Evolutionary conservation across 768 basidiomycete genomes (phyloP), one percentile per base, ranked within the genome.

Genomic region (Rhodocollybia butyracea): DNA sequence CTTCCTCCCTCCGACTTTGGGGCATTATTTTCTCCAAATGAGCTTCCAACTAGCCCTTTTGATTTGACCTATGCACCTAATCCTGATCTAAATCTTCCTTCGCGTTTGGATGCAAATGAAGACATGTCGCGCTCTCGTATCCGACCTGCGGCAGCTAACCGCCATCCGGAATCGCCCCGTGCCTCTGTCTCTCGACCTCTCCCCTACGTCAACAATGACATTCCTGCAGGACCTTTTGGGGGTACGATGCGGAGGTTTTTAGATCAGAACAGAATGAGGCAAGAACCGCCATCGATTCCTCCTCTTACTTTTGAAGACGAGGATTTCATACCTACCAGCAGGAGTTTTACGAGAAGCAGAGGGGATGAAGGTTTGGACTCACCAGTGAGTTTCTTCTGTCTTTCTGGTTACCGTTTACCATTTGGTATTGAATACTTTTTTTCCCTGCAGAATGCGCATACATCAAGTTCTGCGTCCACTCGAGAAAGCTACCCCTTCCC

Each of bases 191-290:
- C 59, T n/a, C 43, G 61, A n/a, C n/a, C n/a, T n/a, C n/a, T n/a
- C n/a, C n/a, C n/a, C n/a, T n/a, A n/a, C n/a, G n/a, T n/a, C n/a
- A n/a, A n/a, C n/a, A n/a, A n/a, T n/a, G n/a, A n/a, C n/a, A n/a
- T 75, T 59, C 70, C 70, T 8, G 73, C 78, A 41, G 79, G 80
- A 3, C 76, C 76, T 1, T 80, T 80, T 67, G 65, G 78, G 26
- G 76, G 76, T 47, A 79, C 80, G 2, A 66, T 82, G 56, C 73
- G 76, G 52, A 68, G 75, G 34, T 55, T 58, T 41, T 51, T 56
- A 3, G 61, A 57, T 47, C 59, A 59, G 55, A 64, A 61, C 51
- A 46, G 41, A 22, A 42, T 46, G 32, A 57, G 51, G 54, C 53
- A 47, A 46, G 52, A 61, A 21, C 57, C 63, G 12, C 69, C 62